Conservation (phyloP, 352 stramenopile species). For the Halophytophthora batemanensis region DNA sequence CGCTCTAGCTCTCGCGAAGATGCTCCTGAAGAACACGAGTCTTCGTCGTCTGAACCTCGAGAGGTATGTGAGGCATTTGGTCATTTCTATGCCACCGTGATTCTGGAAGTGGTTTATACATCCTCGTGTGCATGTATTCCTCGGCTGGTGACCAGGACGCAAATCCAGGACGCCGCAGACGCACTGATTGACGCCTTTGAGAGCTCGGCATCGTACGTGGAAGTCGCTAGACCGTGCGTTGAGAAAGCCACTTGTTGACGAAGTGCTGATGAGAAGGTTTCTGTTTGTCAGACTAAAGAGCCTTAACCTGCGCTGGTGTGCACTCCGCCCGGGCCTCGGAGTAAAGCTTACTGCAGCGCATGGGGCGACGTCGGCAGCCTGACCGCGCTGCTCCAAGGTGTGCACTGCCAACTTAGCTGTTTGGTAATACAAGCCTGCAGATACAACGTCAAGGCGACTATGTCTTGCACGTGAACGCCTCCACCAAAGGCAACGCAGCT, state of each 20-base stretch:
- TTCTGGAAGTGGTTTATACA: too few species aligned
- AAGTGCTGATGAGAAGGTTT: neutral
- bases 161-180: slow-evolving; percentile 10
- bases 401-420: too few species aligned
- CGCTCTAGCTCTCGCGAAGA: slow-evolving; percentile 21
- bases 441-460: too few species aligned
- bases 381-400: neutral
- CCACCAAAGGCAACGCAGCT: too few species aligned
- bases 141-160: slow-evolving; percentile 11
- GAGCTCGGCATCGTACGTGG: slow-evolving; percentile 28
- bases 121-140: neutral
- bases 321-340: slow-evolving; percentile 23
- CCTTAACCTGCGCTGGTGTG: slow-evolving; percentile 36
- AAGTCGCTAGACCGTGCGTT: neutral
- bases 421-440: too few species aligned
- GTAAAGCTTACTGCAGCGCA: slow-evolving; percentile 17
- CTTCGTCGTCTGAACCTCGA: slow-evolving; percentile 30
- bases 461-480: too few species aligned
- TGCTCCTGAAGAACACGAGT: slow-evolving; percentile 28
- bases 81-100: neutral
- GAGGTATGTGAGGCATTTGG: slow-evolving; percentile 10
- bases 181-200: slow-evolving; percentile 26
- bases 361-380: slow-evolving; percentile 8
- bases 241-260: too few species aligned
- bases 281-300: slow-evolving; percentile 19